Percentiles rank a stretch among this genome's conserved stretches.
These are phyloP conservation scores for Perilla frutescens DNA, from an alignment of 257 asterid genomes.

Conservation along the genomic window DNA sequence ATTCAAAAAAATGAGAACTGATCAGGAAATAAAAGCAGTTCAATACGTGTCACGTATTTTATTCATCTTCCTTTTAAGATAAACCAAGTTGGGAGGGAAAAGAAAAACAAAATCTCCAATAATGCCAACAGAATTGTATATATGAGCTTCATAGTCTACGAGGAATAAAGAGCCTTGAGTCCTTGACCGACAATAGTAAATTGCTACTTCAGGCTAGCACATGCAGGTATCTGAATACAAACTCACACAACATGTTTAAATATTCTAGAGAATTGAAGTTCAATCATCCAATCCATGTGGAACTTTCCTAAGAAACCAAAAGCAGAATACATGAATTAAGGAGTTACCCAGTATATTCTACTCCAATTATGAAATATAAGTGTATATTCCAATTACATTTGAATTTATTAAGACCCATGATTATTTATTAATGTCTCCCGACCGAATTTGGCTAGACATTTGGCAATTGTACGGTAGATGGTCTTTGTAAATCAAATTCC, in stretches of 20 bases:
- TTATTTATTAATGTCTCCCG: not conserved
- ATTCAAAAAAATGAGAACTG: not conserved
- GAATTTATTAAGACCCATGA: not conserved
- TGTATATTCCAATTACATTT: constrained; percentile 13
- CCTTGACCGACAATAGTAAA: not conserved
- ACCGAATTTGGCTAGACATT: not conserved
- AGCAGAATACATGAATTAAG: constrained; percentile 13
- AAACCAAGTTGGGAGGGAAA: constrained; percentile 22
- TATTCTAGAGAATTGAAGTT: not conserved
- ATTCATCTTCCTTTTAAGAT: constrained; percentile 2
- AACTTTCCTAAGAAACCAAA: constrained; percentile 20
- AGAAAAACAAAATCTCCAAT: constrained; percentile 11
- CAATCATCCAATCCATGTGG: constrained; percentile 21
- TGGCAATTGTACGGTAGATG: not conserved
- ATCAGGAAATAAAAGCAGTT: constrained; percentile 21
- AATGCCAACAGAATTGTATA: not conserved
- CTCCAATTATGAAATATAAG: constrained; percentile 16
- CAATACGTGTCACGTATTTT: not conserved
- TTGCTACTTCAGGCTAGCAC: not conserved
- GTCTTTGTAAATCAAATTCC: not conserved
- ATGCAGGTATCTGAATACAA: constrained; percentile 4
- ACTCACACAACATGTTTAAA: constrained; percentile 6
- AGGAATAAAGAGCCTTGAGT: constrained; percentile 16
- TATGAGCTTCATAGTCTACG: constrained; percentile 12
- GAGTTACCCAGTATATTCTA: constrained; percentile 19